phyloP scores from a whole-genome alignment of 2,329 filamentous ascomycete species.

The Hymenoscyphus fructigenus region DNA sequence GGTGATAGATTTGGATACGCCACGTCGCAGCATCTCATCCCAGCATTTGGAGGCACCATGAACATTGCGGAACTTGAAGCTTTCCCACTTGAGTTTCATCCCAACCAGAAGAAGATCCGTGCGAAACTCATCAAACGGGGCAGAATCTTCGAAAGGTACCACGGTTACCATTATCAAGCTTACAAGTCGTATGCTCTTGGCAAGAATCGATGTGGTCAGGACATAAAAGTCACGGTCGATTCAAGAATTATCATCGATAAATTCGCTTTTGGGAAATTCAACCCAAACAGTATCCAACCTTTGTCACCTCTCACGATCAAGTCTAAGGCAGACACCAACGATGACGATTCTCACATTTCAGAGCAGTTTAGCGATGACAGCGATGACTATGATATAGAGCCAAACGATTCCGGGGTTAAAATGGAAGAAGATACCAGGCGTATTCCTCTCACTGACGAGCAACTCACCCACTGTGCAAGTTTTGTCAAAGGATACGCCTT shows the following conservation, averaged over 20 bases:
- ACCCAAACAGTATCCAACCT: background rate
- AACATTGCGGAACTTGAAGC: constrained; percentile 1
- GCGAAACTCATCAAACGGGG: constrained; percentile 1
- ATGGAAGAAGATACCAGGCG: background rate
- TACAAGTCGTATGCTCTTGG: background rate
- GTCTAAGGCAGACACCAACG: background rate
- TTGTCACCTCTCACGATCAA: background rate
- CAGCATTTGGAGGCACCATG: background rate
- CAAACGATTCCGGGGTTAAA: background rate
- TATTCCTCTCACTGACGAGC: background rate
- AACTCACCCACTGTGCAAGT: background rate
- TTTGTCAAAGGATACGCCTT: constrained; percentile 6
- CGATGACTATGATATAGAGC: background rate
- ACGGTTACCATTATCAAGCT: constrained; percentile 6
- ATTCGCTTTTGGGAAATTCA: background rate
- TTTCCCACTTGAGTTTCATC: constrained; percentile 8
- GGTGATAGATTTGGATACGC: constrained; percentile 45
- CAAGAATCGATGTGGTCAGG: background rate
- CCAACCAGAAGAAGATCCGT: constrained; percentile 5
- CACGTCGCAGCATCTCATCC: background rate
- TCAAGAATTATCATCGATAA: constrained; percentile 6
- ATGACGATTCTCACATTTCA: background rate
- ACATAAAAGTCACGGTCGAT: constrained; percentile 1
- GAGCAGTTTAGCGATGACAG: background rate
- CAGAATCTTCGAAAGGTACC: background rate